Percentiles rank a stretch among this genome's conserved stretches.
Conservation (phyloP, 2,329 filamentous ascomycete genomes). For the Mycosphaerella sp. region DNA sequence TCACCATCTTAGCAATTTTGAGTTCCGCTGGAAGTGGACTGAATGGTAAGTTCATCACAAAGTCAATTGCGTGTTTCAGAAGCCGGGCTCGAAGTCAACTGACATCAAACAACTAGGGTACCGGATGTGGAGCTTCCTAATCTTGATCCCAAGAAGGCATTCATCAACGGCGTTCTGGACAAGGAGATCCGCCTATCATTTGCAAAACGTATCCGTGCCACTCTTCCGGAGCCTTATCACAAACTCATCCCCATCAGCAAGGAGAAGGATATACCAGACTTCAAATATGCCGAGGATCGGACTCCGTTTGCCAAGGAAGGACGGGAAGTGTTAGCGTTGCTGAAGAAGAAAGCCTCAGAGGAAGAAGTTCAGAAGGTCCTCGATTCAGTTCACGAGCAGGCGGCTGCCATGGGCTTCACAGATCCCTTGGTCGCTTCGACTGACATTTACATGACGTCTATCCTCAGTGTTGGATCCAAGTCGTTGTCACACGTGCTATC, state of each 20-base stretch:
- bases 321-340: slow-evolving; percentile 68
- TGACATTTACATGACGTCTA: slow-evolving; percentile 87
- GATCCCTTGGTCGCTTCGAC: slow-evolving; percentile 82
- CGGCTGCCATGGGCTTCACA: slow-evolving; percentile 57
- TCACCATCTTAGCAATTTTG: slow-evolving; percentile 97
- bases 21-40: slow-evolving; percentile 98
- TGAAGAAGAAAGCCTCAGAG: slow-evolving; percentile 77
- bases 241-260: slow-evolving; percentile 75
- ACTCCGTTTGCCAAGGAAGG: slow-evolving; percentile 79
- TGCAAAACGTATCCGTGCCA: slow-evolving; percentile 90
- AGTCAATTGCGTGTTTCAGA: slow-evolving; percentile 3
- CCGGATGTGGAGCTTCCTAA: slow-evolving; percentile 73
- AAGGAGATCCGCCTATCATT: slow-evolving; percentile 97
- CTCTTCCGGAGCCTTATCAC: slow-evolving; percentile 77
- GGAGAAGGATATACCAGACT: slow-evolving; percentile 91
- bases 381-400: slow-evolving; percentile 72
- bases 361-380: slow-evolving; percentile 81
- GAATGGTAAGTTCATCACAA: slow-evolving; percentile 61
- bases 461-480: slow-evolving; percentile 90
- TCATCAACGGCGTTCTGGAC: slow-evolving; percentile 83
- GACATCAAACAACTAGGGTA: slow-evolving; percentile 43
- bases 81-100: neutral
- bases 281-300: slow-evolving; percentile 74
- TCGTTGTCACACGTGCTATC: slow-evolving; percentile 93
- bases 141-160: slow-evolving; percentile 83